Evolutionary conservation across 306 rosid genomes (phyloP).

Genomic region (Chamaecrista fasciculata): DNA sequence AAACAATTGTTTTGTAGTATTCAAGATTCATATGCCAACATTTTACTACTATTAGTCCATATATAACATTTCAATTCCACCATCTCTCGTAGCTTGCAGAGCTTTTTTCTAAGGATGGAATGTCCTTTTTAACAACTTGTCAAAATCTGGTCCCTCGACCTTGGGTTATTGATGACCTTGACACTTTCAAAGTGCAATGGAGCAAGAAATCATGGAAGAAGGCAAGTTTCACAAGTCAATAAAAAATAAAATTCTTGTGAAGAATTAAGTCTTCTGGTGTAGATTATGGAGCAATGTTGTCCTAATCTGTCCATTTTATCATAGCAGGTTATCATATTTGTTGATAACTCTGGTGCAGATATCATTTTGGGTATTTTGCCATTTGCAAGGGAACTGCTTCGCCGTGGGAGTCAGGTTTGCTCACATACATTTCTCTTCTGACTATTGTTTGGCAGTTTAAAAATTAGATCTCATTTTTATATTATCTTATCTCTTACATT

Average conservation of each 20-base stretch:
- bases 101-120: slow-evolving; percentile 84
- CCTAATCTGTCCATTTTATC: slow-evolving; percentile 30
- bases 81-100: slow-evolving; percentile 84
- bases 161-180: slow-evolving; percentile 96
- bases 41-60: slow-evolving; percentile 1
- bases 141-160: slow-evolving; percentile 94
- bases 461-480: too few relatives aligned
- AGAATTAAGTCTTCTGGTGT: slow-evolving; percentile 23
- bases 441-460: not conserved
- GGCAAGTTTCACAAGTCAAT: slow-evolving; percentile 50
- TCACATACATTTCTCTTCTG: slow-evolving; percentile 18
- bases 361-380: slow-evolving; percentile 89
- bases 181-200: slow-evolving; percentile 74
- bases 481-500: too few relatives aligned
- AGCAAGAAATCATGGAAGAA: slow-evolving; percentile 83
- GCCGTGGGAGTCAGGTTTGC: slow-evolving; percentile 82
- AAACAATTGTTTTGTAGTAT: not conserved
- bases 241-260: not conserved
- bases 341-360: slow-evolving; percentile 99
- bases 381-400: slow-evolving; percentile 90
- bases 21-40: slow-evolving; percentile 13
- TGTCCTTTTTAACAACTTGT: slow-evolving; percentile 90
- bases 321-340: slow-evolving; percentile 82
- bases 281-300: slow-evolving; percentile 15
- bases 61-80: slow-evolving; percentile 31